Base-by-base conservation (phyloP, 2,329 filamentous ascomycete genomes). In the Ceratocystis papillata region DNA sequence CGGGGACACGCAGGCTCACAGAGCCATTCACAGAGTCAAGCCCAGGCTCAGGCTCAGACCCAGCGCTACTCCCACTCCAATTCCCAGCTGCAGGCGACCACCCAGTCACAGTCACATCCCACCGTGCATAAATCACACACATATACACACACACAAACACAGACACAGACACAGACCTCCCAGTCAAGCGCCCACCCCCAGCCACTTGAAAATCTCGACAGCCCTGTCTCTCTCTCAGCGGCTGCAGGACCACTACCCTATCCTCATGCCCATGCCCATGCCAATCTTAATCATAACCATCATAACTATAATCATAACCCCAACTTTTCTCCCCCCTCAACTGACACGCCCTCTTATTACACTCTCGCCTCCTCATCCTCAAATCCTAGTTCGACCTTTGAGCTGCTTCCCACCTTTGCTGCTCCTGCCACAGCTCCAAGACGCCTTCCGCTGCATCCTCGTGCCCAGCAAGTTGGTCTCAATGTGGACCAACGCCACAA, bases 401-500 rank as follows among this genome's bases (percentile, higher is more conserved):
- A 57, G 53, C 53, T 7, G 10, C 25, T 28, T 17, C 53, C 53
- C 3, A 28, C 22, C 25, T 57, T 57, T 57, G 10, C 25, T 20
- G 50, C 53, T n/a, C 10, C 37, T 41, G 37, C 37, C 10, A 41
- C 37, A 41, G 37, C 53, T 30, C 53, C 22, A 41, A 41, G 53
- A 17, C 53, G 53, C 28, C 22, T n/a, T 10, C 66, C 66, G 20
- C 63, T 61, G 25, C 66, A 65, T 28, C 66, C 63, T 15, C 62
- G 62, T 20, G 65, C 65, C 50, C 61, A 63, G 25, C 62, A 64
- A n/a, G 17, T 33, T 15, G 25, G 44, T 7, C 62, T 64, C 22
- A 62, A 61, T n/a, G 44, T 61, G 5, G 65, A 67, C 5, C 46
- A 61, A 20, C 62, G 65, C n/a, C 41, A 64, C 4, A 61, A 67